phyloP scores from a whole-genome alignment of 2,329 filamentous ascomycete genomes.

The Blastomyces parvus region DNA sequence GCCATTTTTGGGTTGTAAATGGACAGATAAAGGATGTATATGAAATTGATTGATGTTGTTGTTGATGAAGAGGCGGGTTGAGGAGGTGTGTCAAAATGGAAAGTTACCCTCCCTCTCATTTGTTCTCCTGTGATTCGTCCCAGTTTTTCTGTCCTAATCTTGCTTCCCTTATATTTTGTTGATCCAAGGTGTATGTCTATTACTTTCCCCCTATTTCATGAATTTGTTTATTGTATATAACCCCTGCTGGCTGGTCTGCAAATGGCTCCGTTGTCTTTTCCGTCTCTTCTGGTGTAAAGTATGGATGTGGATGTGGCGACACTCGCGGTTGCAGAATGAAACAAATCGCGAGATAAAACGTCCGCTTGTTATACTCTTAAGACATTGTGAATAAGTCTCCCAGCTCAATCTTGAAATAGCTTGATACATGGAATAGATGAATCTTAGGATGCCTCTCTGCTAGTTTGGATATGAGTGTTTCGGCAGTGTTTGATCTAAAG shows the following conservation, averaged over 20 bases:
- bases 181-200: not conserved
- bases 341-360: slow-evolving; percentile 4
- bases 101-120: not conserved
- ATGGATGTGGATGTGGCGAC: not conserved
- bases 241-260: slow-evolving; percentile 4
- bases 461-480: too few relatives aligned
- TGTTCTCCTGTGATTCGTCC: not conserved
- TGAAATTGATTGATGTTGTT: not conserved
- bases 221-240: not conserved
- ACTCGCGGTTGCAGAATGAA: not conserved
- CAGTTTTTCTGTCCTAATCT: not conserved
- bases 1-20: slow-evolving; percentile 10
- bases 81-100: not conserved
- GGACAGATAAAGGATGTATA: not conserved
- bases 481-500: too few relatives aligned
- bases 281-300: not conserved
- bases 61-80: not conserved
- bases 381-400: not conserved
- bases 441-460: too few relatives aligned
- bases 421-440: not conserved
- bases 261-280: not conserved
- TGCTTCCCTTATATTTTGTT: not conserved
- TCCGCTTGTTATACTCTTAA: not conserved
- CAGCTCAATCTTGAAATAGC: not conserved
- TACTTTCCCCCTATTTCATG: not conserved